phyloP scores from a whole-genome alignment of 345 rosid genomes.

The Orychophragmus violaceus region DNA sequence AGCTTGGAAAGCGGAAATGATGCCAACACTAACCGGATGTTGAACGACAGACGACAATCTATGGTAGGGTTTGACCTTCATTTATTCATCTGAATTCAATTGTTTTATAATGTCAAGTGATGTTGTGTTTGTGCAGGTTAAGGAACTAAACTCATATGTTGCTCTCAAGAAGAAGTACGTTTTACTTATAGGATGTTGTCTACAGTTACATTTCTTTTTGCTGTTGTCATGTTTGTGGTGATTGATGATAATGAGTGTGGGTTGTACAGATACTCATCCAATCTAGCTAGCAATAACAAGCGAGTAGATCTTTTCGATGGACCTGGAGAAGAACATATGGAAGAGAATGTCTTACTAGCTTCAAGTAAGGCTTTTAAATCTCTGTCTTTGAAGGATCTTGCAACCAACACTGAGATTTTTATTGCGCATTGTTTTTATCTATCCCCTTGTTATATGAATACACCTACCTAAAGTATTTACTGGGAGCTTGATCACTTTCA shows the following conservation, averaged over 20 bases:
- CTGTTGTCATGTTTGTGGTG: not conserved
- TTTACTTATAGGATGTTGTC: not conserved
- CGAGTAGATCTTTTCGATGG: constrained; percentile 89
- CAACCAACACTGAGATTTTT: constrained; percentile 2
- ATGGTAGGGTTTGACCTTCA: constrained; percentile 49
- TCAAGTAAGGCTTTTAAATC: constrained; percentile 49
- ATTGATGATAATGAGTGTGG: not conserved
- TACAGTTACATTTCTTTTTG: not conserved
- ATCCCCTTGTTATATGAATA: not conserved
- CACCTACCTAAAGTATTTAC: constrained; percentile 7
- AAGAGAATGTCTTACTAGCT: constrained; percentile 79
- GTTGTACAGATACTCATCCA: constrained; percentile 55
- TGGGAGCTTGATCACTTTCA: constrained; percentile 29
- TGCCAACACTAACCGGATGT: constrained; percentile 52
- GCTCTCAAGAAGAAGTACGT: constrained; percentile 72
- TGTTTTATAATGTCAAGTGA: constrained; percentile 12
- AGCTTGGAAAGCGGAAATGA: constrained; percentile 60
- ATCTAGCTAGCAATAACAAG: constrained; percentile 64
- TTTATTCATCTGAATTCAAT: not conserved
- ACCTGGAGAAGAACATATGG: constrained; percentile 60
- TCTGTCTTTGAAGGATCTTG: not conserved
- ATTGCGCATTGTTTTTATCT: not conserved
- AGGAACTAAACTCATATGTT: constrained; percentile 74
- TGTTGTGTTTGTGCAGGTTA: constrained; percentile 46
- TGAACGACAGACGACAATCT: constrained; percentile 81